Percentiles rank a stretch among this genome's conserved stretches.
Conservation (phyloP, 2,329 filamentous ascomycete genomes). For the Fusarium marasasianum region DNA sequence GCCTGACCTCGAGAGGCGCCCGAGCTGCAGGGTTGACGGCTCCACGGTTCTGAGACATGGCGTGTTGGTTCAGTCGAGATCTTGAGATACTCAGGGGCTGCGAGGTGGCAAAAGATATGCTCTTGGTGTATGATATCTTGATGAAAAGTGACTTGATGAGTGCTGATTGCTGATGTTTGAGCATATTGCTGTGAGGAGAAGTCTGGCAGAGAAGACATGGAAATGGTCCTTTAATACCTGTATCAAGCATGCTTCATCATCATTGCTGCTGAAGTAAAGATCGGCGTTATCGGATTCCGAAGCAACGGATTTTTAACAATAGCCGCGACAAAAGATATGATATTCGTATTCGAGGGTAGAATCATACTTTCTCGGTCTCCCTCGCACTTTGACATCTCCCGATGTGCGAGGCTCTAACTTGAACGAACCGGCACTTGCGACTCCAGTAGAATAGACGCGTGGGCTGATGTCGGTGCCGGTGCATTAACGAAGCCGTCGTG, state of each 20-base stretch:
- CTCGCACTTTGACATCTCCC: background rate
- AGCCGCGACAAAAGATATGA: background rate
- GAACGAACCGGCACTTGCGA: background rate
- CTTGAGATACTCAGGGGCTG: background rate
- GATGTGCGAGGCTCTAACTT: background rate
- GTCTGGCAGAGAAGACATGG: fast-evolving
- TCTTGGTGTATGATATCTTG: background rate
- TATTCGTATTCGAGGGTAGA: background rate
- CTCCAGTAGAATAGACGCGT: background rate
- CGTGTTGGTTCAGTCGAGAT: background rate
- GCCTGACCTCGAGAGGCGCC: background rate
- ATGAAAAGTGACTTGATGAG: background rate
- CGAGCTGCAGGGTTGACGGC: background rate
- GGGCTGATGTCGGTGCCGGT: background rate
- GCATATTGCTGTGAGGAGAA: background rate
- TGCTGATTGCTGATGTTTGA: background rate
- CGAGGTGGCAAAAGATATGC: background rate
- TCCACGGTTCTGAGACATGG: background rate
- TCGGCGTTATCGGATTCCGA: background rate
- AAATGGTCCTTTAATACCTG: background rate
- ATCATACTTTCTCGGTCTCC: background rate
- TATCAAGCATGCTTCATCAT: background rate
- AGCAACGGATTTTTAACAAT: background rate
- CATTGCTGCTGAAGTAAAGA: background rate
- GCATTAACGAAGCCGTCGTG: background rate